A percentile compares a stretch with the other conserved stretches of the same genome.
Evolutionary conservation across 306 rosid genomes (phyloP).

Genomic region (Acacia crassicarpa): DNA sequence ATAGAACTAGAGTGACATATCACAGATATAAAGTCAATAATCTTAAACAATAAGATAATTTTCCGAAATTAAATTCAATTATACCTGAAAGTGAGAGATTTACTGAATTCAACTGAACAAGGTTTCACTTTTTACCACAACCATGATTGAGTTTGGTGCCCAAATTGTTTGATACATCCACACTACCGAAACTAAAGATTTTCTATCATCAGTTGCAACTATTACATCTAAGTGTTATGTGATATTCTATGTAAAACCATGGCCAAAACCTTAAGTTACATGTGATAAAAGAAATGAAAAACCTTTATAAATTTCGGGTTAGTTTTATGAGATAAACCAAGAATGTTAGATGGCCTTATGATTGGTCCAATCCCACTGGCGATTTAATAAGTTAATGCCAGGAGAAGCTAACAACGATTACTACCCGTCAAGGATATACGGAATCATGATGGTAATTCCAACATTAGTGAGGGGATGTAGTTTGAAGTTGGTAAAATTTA

Average conservation of each 20-base stretch:
- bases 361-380: background rate
- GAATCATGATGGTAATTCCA: background rate
- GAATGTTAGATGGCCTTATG: background rate
- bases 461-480: background rate
- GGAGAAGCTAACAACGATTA: background rate
- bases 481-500: background rate
- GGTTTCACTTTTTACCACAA: background rate
- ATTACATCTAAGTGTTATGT: background rate
- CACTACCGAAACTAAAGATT: background rate
- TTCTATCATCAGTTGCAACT: background rate
- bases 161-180: background rate
- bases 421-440: background rate
- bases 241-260: background rate
- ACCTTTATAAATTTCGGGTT: background rate
- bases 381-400: background rate
- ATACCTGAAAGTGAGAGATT: background rate
- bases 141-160: background rate
- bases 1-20: no score
- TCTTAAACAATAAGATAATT: background rate
- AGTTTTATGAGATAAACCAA: background rate
- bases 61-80: background rate
- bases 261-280: background rate
- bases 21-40: background rate
- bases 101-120: background rate
- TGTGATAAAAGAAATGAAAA: background rate